These are phyloP conservation scores for Lunasporangiospora selenospora DNA, from an alignment of 192 early-diverging fungal species.

Conservation along the genomic window DNA sequence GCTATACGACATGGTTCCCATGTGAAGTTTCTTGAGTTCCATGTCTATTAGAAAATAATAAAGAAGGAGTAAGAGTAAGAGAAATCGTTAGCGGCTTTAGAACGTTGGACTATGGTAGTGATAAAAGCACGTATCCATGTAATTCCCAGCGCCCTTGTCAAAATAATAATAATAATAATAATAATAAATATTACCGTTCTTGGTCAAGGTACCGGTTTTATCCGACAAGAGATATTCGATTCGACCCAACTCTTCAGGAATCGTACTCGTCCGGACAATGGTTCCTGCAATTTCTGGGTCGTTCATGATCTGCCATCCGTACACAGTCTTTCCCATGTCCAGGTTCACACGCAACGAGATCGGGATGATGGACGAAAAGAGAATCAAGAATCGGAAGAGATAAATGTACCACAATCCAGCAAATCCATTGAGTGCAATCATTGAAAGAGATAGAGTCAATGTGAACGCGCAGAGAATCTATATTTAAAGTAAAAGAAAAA, in stretches of 20 bases:
- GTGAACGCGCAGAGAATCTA: slow-evolving; percentile 90
- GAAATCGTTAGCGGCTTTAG: no score
- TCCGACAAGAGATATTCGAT: slow-evolving; percentile 94
- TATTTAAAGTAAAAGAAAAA: not conserved
- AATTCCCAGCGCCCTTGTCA: not conserved
- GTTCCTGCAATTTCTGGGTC: slow-evolving; percentile 85
- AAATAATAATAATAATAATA: not conserved
- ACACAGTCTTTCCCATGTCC: slow-evolving; percentile 97
- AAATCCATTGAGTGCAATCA: slow-evolving; percentile 92
- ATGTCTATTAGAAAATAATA: slow-evolving; percentile 69
- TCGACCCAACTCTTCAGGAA: slow-evolving; percentile 95
- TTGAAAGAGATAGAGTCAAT: slow-evolving; percentile 76
- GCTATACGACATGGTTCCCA: slow-evolving; percentile 95
- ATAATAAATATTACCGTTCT: slow-evolving; percentile 70
- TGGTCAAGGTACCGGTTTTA: slow-evolving; percentile 95
- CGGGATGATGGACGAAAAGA: slow-evolving; percentile 96
- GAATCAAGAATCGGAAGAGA: slow-evolving; percentile 91
- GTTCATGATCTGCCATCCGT: slow-evolving; percentile 86
- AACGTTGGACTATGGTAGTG: no score
- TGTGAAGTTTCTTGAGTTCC: slow-evolving; percentile 93
- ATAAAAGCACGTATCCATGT: no score
- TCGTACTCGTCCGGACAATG: slow-evolving; percentile 91
- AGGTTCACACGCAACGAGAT: slow-evolving; percentile 94
- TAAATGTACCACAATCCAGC: slow-evolving; percentile 92
- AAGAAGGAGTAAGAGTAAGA: slow-evolving; percentile 1